Percentiles rank a stretch among this genome's conserved stretches.
phyloP scores from a whole-genome alignment of 306 rosid species.

The Cicer arietinum region DNA sequence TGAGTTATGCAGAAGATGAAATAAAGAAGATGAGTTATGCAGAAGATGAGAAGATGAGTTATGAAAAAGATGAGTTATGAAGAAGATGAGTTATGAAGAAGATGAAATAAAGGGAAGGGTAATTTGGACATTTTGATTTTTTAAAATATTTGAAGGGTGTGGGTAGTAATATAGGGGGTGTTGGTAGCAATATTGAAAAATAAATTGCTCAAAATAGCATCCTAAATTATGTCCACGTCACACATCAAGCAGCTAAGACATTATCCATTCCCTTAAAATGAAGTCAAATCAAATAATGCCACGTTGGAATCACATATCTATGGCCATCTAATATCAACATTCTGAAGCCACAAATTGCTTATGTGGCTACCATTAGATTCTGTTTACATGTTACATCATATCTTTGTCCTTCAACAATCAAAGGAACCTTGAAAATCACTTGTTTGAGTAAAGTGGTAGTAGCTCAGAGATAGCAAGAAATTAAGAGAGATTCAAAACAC shows the following conservation, averaged over 20 bases:
- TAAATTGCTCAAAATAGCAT: neutral
- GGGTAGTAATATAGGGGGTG: too few relatives aligned
- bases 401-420: constrained; percentile 6
- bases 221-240: neutral
- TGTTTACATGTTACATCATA: constrained; percentile 28
- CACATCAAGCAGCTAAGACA: constrained; percentile 45
- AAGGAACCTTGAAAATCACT: neutral
- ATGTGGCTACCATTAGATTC: constrained; percentile 58
- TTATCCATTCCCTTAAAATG: constrained; percentile 56
- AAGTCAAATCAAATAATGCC: constrained; percentile 68
- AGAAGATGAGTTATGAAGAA: too few relatives aligned
- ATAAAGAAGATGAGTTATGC: too few relatives aligned
- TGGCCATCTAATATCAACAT: constrained; percentile 58
- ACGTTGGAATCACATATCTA: constrained; percentile 63
- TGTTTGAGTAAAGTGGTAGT: neutral
- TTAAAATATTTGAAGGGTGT: too few relatives aligned
- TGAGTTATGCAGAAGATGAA: too few relatives aligned
- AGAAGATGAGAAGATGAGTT: too few relatives aligned
- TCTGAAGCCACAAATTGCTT: constrained; percentile 71
- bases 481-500: neutral
- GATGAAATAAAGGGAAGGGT: too few relatives aligned
- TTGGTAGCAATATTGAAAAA: too few relatives aligned
- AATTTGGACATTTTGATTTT: too few relatives aligned
- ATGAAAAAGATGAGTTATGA: too few relatives aligned
- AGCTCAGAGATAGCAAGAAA: neutral